Base-by-base conservation (phyloP, 2,329 filamentous ascomycete species). In the Lecanicillium sp. region DNA sequence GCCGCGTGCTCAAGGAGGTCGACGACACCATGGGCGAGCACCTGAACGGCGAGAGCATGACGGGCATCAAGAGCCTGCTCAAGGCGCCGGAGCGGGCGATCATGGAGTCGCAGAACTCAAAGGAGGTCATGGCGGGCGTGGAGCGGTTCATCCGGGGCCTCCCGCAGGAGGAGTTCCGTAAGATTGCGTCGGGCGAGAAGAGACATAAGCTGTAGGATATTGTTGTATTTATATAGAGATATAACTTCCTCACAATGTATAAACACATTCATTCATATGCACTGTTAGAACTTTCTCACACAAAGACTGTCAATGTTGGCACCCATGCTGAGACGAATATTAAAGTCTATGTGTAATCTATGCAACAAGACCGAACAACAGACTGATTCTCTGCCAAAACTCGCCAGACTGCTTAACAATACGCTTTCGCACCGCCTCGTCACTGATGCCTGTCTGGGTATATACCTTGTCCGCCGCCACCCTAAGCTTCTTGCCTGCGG, bases 151-250 rank as follows among this genome's bases (percentile, higher is more conserved):
- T 87, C 56, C 78, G 70, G 52, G 90, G 90, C 0, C 74, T 90
- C 36, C 93, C 93, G 17, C 90, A 96, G 73, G 78, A 85, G 64
- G 88, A 97, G 73, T 97, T 97, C 63, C 71, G 76, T 60, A 90
- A 87, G 74, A 71, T 97, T 62, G 89, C 89, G 1, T 81, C 75
- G 53, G 90, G 91, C 11, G 81, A 93, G 75, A 97, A 96, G 80
- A 88, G 84, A 63, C 93, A 98, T 70, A 97, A 97, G 73, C 70
- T 97, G 64, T 95, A 73, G 30, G 8, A 15, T 12, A 14, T 6
- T 33, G n/a, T 19, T 17, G 24, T 24, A 9, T 33, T 19, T 14
- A 45, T 19, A 12, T 30, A 27, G n/a, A n/a, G n/a, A n/a, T n/a
- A n/a, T n/a, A n/a, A n/a, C n/a, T n/a, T n/a, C n/a, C n/a, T n/a